phyloP scores from a whole-genome alignment of 768 basidiomycete genomes.

The Daedalea quercina region DNA sequence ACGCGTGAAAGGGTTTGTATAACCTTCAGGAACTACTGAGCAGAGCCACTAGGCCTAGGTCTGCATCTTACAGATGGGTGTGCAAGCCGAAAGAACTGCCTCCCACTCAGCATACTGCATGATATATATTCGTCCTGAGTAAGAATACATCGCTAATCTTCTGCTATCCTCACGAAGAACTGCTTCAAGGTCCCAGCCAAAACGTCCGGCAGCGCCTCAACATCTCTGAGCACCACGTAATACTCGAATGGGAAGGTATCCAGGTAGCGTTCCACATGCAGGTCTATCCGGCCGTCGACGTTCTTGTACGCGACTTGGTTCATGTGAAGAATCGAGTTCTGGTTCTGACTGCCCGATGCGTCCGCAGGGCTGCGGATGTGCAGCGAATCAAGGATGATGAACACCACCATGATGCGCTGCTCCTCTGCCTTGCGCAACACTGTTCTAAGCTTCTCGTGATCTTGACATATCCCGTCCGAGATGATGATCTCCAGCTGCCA shows the following conservation, averaged over 20 bases:
- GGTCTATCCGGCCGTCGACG: conserved; percentile 75
- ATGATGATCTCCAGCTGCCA: conserved; percentile 99
- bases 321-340: conserved; percentile 87
- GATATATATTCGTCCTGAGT: too few species aligned
- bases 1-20: too few species aligned
- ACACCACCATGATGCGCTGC: conserved; percentile 91
- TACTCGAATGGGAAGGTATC: conserved; percentile 99
- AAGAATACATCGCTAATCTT: too few species aligned
- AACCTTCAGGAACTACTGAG: too few species aligned
- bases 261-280: conserved; percentile 83
- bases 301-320: conserved; percentile 85
- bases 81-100: too few species aligned
- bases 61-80: too few species aligned
- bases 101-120: too few species aligned
- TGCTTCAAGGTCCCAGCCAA: conserved; percentile 84
- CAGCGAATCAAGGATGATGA: conserved; percentile 90
- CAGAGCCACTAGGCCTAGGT: too few species aligned
- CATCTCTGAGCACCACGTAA: conserved; percentile 86
- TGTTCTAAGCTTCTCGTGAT: conserved; percentile 79
- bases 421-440: conserved; percentile 81
- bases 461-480: conserved; percentile 97
- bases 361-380: conserved; percentile 34
- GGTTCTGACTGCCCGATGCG: conserved; percentile 11
- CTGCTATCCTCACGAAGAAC: conserved; percentile 82
- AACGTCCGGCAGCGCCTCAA: conserved; percentile 89